Evolutionary conservation across 768 basidiomycete genomes (phyloP).

Genomic region (Antrodiella citrinella): DNA sequence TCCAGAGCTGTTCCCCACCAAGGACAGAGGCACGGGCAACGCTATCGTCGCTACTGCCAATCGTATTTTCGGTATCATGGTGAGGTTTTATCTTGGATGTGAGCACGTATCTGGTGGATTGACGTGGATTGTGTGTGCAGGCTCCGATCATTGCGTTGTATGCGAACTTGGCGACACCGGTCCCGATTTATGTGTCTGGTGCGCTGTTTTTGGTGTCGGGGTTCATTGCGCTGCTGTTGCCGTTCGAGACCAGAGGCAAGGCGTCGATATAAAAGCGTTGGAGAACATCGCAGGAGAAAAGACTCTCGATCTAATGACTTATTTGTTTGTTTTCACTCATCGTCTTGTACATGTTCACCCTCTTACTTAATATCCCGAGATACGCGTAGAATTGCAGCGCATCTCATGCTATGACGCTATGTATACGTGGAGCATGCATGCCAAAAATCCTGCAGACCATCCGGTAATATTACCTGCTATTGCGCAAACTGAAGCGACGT

Average conservation of each 20-base stretch:
- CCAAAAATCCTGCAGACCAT: too few species aligned
- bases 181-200: slow-evolving; percentile 48
- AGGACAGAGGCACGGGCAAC: slow-evolving; percentile 47
- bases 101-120: neutral
- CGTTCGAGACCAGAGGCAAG: slow-evolving; percentile 50
- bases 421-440: too few species aligned
- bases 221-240: slow-evolving; percentile 39
- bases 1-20: slow-evolving; percentile 49
- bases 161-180: slow-evolving; percentile 36
- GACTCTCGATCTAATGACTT: too few species aligned
- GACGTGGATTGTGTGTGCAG: slow-evolving; percentile 15
- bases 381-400: too few species aligned
- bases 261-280: slow-evolving; percentile 38
- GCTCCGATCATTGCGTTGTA: slow-evolving; percentile 45
- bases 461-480: too few species aligned
- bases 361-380: too few species aligned
- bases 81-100: slow-evolving; percentile 16
- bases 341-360: too few species aligned
- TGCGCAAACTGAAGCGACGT: too few species aligned
- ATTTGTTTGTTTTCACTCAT: too few species aligned
- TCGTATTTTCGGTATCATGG: slow-evolving; percentile 54
- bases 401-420: too few species aligned
- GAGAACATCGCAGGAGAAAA: neutral
- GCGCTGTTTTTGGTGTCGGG: slow-evolving; percentile 45
- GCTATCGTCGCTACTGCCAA: slow-evolving; percentile 44